phyloP scores from a whole-genome alignment of 768 basidiomycete genomes.

The Amanita thiersii region DNA sequence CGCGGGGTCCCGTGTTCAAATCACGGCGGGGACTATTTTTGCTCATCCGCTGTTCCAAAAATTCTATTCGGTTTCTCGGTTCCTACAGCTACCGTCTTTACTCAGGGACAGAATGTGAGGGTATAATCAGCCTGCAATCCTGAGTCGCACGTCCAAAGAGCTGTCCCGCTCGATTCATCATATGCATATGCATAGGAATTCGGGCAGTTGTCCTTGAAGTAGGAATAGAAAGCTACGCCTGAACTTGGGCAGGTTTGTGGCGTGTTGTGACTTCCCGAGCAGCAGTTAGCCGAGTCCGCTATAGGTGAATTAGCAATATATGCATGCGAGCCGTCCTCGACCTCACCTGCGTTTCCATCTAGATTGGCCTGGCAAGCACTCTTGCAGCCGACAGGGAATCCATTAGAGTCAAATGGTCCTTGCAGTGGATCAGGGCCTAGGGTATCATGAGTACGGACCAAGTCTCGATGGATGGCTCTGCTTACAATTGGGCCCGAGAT shows the following conservation, averaged over 20 bases:
- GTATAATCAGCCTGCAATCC: constrained; percentile 35
- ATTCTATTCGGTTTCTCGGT: too few relatives aligned
- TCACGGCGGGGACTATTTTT: too few relatives aligned
- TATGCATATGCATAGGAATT: constrained; percentile 47
- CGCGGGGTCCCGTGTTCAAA: too few relatives aligned
- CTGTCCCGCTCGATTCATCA: constrained; percentile 43
- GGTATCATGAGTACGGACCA: constrained; percentile 1
- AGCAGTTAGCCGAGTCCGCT: constrained; percentile 60
- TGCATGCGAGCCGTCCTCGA: background rate
- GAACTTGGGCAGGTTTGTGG: constrained; percentile 48
- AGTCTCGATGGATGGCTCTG: background rate
- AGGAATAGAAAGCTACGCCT: constrained; percentile 30
- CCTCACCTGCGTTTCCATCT: constrained; percentile 30
- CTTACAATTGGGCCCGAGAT: constrained; percentile 50
- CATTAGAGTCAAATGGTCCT: constrained; percentile 45
- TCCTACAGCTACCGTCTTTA: too few relatives aligned
- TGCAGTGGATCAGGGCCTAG: constrained; percentile 44
- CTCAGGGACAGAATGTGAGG: constrained; percentile 41
- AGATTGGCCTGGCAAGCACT: constrained; percentile 44
- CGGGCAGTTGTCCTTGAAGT: constrained; percentile 35
- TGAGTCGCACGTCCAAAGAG: constrained; percentile 45
- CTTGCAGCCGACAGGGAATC: constrained; percentile 52
- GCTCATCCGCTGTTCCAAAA: too few relatives aligned
- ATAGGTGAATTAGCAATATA: background rate
- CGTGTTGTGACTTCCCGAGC: constrained; percentile 46